Conservation (phyloP, 495 filamentous ascomycete genomes). For the Annulohypoxylon stygium region DNA sequence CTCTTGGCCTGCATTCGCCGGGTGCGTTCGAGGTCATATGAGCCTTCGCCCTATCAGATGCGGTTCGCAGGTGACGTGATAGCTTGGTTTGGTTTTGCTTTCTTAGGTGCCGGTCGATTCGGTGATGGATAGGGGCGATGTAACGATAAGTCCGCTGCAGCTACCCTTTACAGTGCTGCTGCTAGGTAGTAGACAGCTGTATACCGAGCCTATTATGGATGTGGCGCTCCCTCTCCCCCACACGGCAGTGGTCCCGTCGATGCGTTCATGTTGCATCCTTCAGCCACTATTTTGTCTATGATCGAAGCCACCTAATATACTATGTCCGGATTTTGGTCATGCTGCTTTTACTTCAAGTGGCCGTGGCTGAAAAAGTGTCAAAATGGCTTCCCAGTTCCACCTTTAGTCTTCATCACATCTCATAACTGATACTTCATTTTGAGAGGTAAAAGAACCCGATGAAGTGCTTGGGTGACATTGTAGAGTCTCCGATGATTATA, state of each 20-base stretch:
- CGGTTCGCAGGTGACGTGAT: slow-evolving; percentile 35
- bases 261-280: background rate
- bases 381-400: background rate
- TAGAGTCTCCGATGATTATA: too few relatives aligned
- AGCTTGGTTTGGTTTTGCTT: background rate
- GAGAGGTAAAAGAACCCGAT: too few relatives aligned
- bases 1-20: slow-evolving; percentile 28
- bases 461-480: too few relatives aligned
- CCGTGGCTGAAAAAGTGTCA: background rate
- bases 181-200: background rate
- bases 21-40: slow-evolving; percentile 32
- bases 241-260: slow-evolving; percentile 9
- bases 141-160: slow-evolving; percentile 4
- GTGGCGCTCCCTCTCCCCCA: slow-evolving; percentile 16
- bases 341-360: background rate
- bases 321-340: background rate
- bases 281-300: background rate
- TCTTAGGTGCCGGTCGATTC: slow-evolving; percentile 11
- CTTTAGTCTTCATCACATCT: background rate
- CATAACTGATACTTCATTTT: background rate
- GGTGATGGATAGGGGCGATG: slow-evolving; percentile 2
- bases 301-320: slow-evolving; percentile 3
- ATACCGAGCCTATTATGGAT: slow-evolving; percentile 1
- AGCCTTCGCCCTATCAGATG: slow-evolving; percentile 27
- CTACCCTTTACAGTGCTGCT: background rate